Base-by-base conservation (phyloP, 208 protist species). In the Naegleria lovaniensis region DNA sequence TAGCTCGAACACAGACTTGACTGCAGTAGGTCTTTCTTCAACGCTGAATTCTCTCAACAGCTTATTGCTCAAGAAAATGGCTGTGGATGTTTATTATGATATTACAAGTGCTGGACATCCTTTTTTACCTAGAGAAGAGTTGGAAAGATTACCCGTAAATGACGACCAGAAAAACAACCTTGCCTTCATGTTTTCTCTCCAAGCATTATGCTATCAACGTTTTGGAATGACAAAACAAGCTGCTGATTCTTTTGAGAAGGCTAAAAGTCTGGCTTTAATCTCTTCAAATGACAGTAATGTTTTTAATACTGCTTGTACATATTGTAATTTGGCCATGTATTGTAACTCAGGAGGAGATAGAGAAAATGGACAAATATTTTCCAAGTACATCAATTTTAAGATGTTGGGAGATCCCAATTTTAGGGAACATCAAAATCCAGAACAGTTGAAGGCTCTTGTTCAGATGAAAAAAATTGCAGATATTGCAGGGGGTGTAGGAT, bases 381-480 rank as follows among this genome's bases (percentile, higher is more conserved):
- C 67, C 19, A 79, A 33, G 9, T 13, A 7, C 9, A 7, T 79
- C 2, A n/a, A 79, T 36, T 79, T 36, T 2, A 36, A 79, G 19
- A 79, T 79, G 19, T 67, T 67, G 22, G 36, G 29, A 79, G 67
- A 79, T 33, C 6, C 19, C 29, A 36, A 7, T 36, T 79, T 79
- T 79, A 79, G 29, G 36, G 29, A 79, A 25, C 9, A 25, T 36
- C 67, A 79, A 79, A 79, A 79, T 79, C 67, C 67, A 36, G 67
- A 79, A 79, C 67, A 79, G n/a, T 79, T 79, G 29, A 79, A 79
- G 67, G 67, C 67, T 36, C 29, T 79, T 9, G 36, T 33, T 36
- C 67, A 79, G n/a, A 79, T 79, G 67, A 79, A 79, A 79, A 79
- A 79, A n/a, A 79, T 79, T 79, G 7, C 29, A 13, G 67, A 79